Evolutionary conservation across 2,329 filamentous ascomycete genomes (phyloP), one percentile per base, ranked within the genome.

Genomic region (Hymenoscyphus occultus): DNA sequence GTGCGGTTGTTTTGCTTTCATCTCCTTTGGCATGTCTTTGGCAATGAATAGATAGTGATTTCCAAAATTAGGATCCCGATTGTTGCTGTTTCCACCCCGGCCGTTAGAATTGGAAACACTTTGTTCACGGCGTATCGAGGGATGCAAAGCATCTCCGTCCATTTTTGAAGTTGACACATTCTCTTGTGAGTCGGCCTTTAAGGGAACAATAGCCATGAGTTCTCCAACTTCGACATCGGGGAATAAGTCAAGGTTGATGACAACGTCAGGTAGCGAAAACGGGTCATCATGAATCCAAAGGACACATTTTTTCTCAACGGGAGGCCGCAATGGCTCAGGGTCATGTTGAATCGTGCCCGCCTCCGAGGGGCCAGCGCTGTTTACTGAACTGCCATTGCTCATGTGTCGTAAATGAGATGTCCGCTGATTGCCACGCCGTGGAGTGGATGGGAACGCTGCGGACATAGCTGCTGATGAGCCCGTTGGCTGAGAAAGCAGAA

Each of bases 231-330:
- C 83, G 68, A 92, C 81, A 64, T 85, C 84, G 62, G 86, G 84
- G 65, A 94, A 86, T 16, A 88, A 82, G 64, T 91, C 87, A 65
- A 89, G 82, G 74, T 94, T 95, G 73, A 96, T 83, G 28, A 95
- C 81, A 56, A 95, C 88, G 71, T 94, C 91, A 72, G 96, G 91
- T 64, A 84, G 85, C 9, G 89, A 88, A 72, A 93, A 90, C 54
- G 84, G 86, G 70, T 96, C 91, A 75, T 93, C 75, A 48, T 77
- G 75, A n/a, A 75, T 71, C 75, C 75, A 77, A 14, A 77, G 67
- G 42, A 70, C 69, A 60, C 75, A 76, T 45, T 65, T 70, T 60
- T 70, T 72, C 66, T 75, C 72, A 9, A 73, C 61, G 14, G 64
- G 61, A 10, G 65, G 13, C 60, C 70, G 70, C 31, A 62, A 19